These are phyloP conservation scores for Microcyclosporella mali DNA, from an alignment of 2,329 filamentous ascomycete species.

Conservation along the genomic window DNA sequence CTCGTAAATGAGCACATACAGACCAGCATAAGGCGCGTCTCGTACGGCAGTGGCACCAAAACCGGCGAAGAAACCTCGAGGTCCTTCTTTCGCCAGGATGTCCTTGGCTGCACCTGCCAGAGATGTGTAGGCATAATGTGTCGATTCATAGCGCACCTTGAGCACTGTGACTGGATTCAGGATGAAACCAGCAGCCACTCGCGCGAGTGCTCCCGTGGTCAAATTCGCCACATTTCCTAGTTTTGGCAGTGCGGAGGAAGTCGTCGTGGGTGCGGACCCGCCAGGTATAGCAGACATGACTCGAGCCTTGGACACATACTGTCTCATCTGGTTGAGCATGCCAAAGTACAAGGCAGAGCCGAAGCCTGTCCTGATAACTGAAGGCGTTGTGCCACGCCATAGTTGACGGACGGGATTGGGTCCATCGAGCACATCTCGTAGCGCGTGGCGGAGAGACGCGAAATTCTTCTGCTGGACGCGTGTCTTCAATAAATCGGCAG, in stretches of 20 bases:
- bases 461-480: constrained; percentile 79
- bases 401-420: constrained; percentile 64
- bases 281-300: constrained; percentile 11
- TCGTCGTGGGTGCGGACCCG: constrained; percentile 4
- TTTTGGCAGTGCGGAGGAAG: constrained; percentile 70
- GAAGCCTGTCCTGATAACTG: constrained; percentile 85
- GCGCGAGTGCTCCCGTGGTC: constrained; percentile 72
- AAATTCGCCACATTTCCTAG: constrained; percentile 81
- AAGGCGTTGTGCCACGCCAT: constrained; percentile 90
- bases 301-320: constrained; percentile 32
- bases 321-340: constrained; percentile 60
- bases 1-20: constrained; percentile 94
- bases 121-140: constrained; percentile 74
- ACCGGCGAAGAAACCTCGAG: constrained; percentile 83
- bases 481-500: constrained; percentile 93
- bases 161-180: constrained; percentile 96
- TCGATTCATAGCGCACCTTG: constrained; percentile 93
- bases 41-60: constrained; percentile 89
- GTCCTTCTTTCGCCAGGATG: constrained; percentile 66
- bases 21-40: constrained; percentile 92
- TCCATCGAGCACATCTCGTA: constrained; percentile 63
- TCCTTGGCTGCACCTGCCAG: constrained; percentile 65
- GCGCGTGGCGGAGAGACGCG: constrained; percentile 57
- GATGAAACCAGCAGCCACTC: constrained; percentile 79
- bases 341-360: constrained; percentile 94